These are phyloP conservation scores for Prunus mira DNA, from an alignment of 306 rosid species.

Conservation along the genomic window DNA sequence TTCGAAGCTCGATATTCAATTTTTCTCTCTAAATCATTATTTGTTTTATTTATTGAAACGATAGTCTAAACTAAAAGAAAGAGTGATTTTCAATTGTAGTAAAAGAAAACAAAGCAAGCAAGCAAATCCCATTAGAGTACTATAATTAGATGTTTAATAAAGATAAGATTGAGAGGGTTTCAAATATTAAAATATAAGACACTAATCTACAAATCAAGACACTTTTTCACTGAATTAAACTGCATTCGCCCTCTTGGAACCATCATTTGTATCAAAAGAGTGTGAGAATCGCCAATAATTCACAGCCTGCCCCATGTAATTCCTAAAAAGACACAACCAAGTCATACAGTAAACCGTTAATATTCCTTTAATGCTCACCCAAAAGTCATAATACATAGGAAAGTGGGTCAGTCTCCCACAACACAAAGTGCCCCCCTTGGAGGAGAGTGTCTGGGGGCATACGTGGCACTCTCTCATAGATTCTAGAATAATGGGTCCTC, in stretches of 20 bases:
- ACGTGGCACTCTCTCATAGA: constrained; percentile 15
- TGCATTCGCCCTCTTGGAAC: too few relatives aligned
- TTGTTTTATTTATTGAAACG: too few relatives aligned
- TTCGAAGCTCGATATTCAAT: too few relatives aligned
- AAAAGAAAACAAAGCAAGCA: not conserved
- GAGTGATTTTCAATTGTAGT: too few relatives aligned
- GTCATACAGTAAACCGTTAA: not conserved
- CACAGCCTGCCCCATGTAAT: not conserved
- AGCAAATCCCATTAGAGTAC: too few relatives aligned
- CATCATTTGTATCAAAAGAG: too few relatives aligned
- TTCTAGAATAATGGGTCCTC: not conserved
- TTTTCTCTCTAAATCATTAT: too few relatives aligned
- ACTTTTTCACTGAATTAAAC: fast-evolving
- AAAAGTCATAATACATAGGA: not conserved
- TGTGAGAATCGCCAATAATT: not conserved
- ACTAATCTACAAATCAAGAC: too few relatives aligned
- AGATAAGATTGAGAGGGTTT: too few relatives aligned
- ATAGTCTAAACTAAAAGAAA: too few relatives aligned
- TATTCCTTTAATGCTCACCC: not conserved
- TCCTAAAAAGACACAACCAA: not conserved
- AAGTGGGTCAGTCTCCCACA: not conserved
- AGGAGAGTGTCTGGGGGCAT: not conserved
- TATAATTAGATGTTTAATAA: too few relatives aligned
- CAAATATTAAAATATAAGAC: fast-evolving
- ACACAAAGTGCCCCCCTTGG: not conserved